Evolutionary conservation across 495 filamentous ascomycete genomes (phyloP), one percentile per base, ranked within the genome.

Genomic region (Cercophora sp.): DNA sequence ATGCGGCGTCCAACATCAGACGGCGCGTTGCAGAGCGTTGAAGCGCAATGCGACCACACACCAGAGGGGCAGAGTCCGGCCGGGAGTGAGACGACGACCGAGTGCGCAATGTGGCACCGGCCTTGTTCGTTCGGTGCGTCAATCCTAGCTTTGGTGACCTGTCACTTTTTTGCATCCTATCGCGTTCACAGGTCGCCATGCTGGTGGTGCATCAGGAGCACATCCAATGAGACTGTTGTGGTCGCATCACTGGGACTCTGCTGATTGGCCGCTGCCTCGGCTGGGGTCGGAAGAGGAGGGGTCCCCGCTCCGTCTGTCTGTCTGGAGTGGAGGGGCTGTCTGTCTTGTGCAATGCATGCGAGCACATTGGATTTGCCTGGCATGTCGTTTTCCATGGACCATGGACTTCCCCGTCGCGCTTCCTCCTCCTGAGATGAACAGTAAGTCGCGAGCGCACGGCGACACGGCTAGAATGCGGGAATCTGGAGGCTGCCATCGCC

Each of bases 201-300:
- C 8, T 39, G 36, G 9, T 39, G 36, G 36, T 18, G 36, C 16
- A 10, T 15, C n/a, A 18, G 3, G 9, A 41, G 37, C 37, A 32
- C 3, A 4, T n/a, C 37, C 13, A 16, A 41, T 19, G 40, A 43
- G 40, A 18, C 16, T 22, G 16, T 18, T 43, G 23, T 43, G 5
- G 40, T 43, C 13, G 40, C 40, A 43, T 11, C 11, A 22, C 15
- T 19, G 37, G 37, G 37, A 20, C 37, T 3, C 23, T 43, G 40
- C 13, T 47, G 44, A 47, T 47, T 47, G 44, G 44, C 11, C 5
- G 27, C 24, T 3, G 20, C 5, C 25, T 32, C 25, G 43, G 43
- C 43, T 46, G 43, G 44, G 44, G 10, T 47, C 44, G 44, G 44
- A 34, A 13, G n/a, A n/a, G n/a, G n/a, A n/a, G n/a, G n/a, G n/a